Percentiles rank a stretch among this genome's conserved stretches.
phyloP scores from a whole-genome alignment of 2,329 filamentous ascomycete genomes.

The Pseudodiploospora longispora region DNA sequence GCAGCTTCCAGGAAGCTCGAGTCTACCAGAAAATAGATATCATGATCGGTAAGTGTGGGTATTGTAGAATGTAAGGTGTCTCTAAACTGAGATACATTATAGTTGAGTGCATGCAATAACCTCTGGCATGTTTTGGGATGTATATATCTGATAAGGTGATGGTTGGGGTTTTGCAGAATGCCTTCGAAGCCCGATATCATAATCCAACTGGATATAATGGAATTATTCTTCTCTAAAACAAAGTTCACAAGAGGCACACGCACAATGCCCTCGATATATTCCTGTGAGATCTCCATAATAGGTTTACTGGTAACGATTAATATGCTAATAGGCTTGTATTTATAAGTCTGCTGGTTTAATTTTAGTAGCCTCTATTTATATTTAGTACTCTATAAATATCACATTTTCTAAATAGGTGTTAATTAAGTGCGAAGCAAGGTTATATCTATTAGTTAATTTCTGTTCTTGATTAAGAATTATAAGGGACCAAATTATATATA shows the following conservation, averaged over 20 bases:
- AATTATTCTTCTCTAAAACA: neutral
- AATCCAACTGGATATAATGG: neutral
- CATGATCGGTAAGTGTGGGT: neutral
- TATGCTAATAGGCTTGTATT: no score
- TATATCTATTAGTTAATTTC: no score
- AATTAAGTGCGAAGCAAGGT: no score
- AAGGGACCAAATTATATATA: no score
- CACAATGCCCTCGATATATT: neutral
- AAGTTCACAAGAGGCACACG: neutral
- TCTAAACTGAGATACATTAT: neutral
- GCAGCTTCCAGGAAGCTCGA: neutral
- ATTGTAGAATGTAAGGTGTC: neutral
- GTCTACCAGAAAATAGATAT: neutral
- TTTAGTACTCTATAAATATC: no score
- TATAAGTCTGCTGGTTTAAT: no score
- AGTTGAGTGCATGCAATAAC: neutral
- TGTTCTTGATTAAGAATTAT: no score
- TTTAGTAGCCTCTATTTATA: no score
- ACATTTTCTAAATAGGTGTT: no score
- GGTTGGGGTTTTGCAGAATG: constrained; percentile 2
- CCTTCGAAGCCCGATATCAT: neutral
- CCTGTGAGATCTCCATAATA: no score
- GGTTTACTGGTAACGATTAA: no score
- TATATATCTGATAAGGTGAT: neutral
- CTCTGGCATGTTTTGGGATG: neutral